Evolutionary conservation across 495 filamentous ascomycete species (phyloP), one percentile per base, ranked within the genome.

Genomic region (Lophiotrema nucula): DNA sequence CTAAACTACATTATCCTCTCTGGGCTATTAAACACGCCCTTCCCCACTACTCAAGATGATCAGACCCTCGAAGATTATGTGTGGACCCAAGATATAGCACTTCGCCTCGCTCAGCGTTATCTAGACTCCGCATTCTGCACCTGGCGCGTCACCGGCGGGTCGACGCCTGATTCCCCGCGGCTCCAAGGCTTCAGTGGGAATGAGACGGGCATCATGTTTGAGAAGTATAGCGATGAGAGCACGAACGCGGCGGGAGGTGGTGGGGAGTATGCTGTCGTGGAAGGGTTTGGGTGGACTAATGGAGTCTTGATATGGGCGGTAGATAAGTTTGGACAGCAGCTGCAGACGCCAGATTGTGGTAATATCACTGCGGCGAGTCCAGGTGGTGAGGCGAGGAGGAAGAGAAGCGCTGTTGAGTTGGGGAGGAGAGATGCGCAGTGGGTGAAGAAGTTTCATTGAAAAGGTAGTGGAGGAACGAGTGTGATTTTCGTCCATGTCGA

Each of bases 271-370:
- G 47, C 48, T 46, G 66, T 69, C 8, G 66, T 69, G 2, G 60
- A 69, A 48, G 66, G 66, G 11, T 69, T 69, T 51, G 66, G 66
- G 3, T 69, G 66, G 66, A 67, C 47, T 6, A 69, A 69, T 46
- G 66, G 66, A 0, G 66, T 67, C 12, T 31, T 69, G 23, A 67
- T 69, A 19, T 69, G 66, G 66, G 48, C 51, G 8, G 66, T 55
- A 35, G 66, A 69, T 53, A 21, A 39, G 18, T 69, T 69, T 59
- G 66, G 64, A 6, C 27, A 56, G 50, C 27, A 58, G 16, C 37
- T 69, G 41, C 48, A 33, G 38, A 57, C 45, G 23, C 66, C 66
- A 0, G 60, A 69, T 0, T 69, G 66, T 53, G 66, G 66, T 11
- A 52, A 69, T 51, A 35, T 69, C 10, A 56, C 49, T 2, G 50